Conservation (phyloP, 371 early-diverging fungal genomes). For the Batkoa obscura region DNA sequence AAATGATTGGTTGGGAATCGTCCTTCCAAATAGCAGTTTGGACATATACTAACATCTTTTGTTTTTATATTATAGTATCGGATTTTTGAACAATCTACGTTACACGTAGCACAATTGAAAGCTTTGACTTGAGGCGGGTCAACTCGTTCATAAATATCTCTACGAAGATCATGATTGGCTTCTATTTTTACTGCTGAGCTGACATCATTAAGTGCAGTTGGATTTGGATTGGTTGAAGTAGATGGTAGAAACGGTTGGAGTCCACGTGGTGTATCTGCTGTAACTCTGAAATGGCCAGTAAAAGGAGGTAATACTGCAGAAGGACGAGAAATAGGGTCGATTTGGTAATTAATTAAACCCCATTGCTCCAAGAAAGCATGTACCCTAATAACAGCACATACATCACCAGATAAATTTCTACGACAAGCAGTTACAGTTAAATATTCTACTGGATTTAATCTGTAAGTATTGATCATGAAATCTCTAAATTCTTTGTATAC, state of each 20-base stretch:
- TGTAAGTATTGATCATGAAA: constrained; percentile 94
- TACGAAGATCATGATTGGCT: constrained; percentile 16
- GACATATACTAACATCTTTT: constrained; percentile 67
- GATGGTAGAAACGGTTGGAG: constrained; percentile 63
- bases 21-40: constrained; percentile 78
- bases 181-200: not conserved
- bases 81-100: constrained; percentile 59
- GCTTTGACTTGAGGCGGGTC: constrained; percentile 9
- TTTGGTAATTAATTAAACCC: constrained; percentile 96
- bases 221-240: constrained; percentile 4
- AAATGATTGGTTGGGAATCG: constrained; percentile 73
- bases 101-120: constrained; percentile 61
- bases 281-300: constrained; percentile 87
- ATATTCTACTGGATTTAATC: constrained; percentile 86
- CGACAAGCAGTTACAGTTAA: constrained; percentile 92
- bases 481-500: constrained; percentile 92
- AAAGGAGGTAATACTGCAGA: constrained; percentile 84
- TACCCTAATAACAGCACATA: constrained; percentile 90
- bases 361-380: constrained; percentile 98
- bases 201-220: not conserved
- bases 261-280: constrained; percentile 89
- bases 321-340: constrained; percentile 81
- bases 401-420: constrained; percentile 89
- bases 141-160: constrained; percentile 35
- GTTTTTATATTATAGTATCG: constrained; percentile 68